Base-by-base conservation (phyloP, 2,329 filamentous ascomycete genomes). In the Fusarium sp. region DNA sequence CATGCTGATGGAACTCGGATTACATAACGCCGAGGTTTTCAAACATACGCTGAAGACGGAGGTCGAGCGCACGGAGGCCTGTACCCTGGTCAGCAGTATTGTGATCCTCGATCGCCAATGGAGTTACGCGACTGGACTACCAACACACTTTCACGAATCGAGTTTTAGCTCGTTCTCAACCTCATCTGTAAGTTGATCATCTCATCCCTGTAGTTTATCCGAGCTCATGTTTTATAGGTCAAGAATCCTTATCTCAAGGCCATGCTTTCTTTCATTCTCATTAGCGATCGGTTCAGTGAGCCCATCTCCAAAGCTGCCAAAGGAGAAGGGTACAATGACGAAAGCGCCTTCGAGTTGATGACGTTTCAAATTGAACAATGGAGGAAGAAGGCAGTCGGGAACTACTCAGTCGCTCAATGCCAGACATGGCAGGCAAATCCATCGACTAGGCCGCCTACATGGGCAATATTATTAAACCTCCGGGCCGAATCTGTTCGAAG, bases 281-380 rank as follows among this genome's bases (percentile, higher is more conserved):
- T 68, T 6, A 69, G 65, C 22, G 65, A 68, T 4, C 54, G 54
- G 2, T 68, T 68, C 19, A 55, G 60, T 5, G 65, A 68, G 14
- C 65, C 65, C 1, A 61, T 68, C n/a, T 69, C 65, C 0, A 51
- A 58, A 1, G 65, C 65, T 0, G 53, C 65, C 1, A 65, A 56
- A 43, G 65, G 65, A 1, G 65, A 69, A 21, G 59, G 65, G 1
- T 72, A 75, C 6, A 65, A 70, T 1, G 74, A 77, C 10, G 65
- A 75, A 5, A 75, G 73, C 15, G 66, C 69, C 0, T 74, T 75
- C n/a, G 76, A 77, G 10, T 10, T 77, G 6, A 69, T 76, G 65
- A 75, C 69, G 8, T 76, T 77, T 10, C 76, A 77, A 21, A 69
- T 77, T 6, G 71, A 74, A 13, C 73, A 75, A 28, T 76, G 74